These are phyloP conservation scores for Geotrichum reessii DNA, from an alignment of 1,139 yeast species.

Conservation along the genomic window DNA sequence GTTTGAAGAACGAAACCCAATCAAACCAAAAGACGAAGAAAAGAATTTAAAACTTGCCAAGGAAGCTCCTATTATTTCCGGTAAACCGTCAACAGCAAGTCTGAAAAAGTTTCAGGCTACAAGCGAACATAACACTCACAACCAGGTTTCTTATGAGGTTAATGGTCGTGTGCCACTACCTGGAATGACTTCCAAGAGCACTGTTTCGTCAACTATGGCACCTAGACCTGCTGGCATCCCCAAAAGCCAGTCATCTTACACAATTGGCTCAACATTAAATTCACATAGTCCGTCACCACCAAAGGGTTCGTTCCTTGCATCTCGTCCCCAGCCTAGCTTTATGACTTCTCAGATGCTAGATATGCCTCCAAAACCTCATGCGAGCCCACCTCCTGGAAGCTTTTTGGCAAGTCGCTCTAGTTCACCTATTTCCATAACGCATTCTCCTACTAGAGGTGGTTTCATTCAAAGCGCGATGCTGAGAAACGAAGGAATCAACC, in stretches of 20 bases:
- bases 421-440: conserved; percentile 13
- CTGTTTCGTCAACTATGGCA: not conserved
- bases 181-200: conserved; percentile 12
- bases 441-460: conserved; percentile 29
- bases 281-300: conserved; percentile 18
- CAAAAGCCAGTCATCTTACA: conserved; percentile 1
- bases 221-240: not conserved
- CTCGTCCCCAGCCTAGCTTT: conserved; percentile 12
- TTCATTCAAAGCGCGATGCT: conserved; percentile 33
- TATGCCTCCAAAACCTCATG: conserved; percentile 11
- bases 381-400: conserved; percentile 15
- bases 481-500: conserved; percentile 26
- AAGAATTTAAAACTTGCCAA: not conserved
- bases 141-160: conserved; percentile 7
- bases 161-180: conserved; percentile 18
- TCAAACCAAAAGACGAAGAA: not conserved
- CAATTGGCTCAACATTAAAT: conserved; percentile 15
- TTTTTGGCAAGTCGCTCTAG: conserved; percentile 18
- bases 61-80: not conserved
- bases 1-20: conserved; percentile 5
- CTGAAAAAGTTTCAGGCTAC: conserved; percentile 13
- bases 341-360: conserved; percentile 10
- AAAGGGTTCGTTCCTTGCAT: conserved; percentile 11
- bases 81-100: conserved; percentile 5
- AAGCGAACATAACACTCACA: conserved; percentile 14